These are phyloP conservation scores for Rhizopogon roseolus DNA, from an alignment of 768 basidiomycete genomes.

Conservation along the genomic window DNA sequence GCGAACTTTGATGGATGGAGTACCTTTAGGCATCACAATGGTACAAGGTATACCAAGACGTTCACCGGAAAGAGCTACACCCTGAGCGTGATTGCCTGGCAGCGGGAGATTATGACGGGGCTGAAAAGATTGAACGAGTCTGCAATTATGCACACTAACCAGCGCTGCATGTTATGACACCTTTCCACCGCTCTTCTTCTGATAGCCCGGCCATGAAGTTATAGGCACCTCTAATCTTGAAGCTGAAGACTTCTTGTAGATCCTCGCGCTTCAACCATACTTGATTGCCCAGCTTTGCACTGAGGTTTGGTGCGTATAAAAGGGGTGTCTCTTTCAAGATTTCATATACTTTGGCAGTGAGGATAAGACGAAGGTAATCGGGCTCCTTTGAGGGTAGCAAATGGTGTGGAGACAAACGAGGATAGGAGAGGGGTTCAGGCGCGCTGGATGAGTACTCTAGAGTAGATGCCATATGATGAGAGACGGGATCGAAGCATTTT, in stretches of 20 bases:
- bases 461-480: slow-evolving; percentile 25
- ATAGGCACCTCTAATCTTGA: slow-evolving; percentile 98
- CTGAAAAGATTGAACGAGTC: slow-evolving; percentile 4
- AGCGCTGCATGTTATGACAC: slow-evolving; percentile 96
- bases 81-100: slow-evolving; percentile 96
- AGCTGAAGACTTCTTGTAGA: slow-evolving; percentile 95
- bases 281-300: slow-evolving; percentile 82
- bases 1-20: slow-evolving; percentile 92
- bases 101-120: not conserved
- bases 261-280: slow-evolving; percentile 98
- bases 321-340: slow-evolving; percentile 88
- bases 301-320: slow-evolving; percentile 81
- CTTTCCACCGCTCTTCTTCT: slow-evolving; percentile 93
- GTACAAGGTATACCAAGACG: slow-evolving; percentile 89
- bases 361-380: slow-evolving; percentile 84
- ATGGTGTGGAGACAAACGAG: slow-evolving; percentile 61
- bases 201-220: slow-evolving; percentile 93
- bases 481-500: not conserved
- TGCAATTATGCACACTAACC: slow-evolving; percentile 69
- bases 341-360: slow-evolving; percentile 89
- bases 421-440: slow-evolving; percentile 62
- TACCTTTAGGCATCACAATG: slow-evolving; percentile 97
- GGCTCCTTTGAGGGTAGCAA: slow-evolving; percentile 65
- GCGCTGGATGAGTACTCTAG: slow-evolving; percentile 67
- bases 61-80: slow-evolving; percentile 92